These are phyloP conservation scores for Cutaneotrichosporon daszewskae DNA, from an alignment of 1,284 basidiomycete genomes.

Conservation along the genomic window DNA sequence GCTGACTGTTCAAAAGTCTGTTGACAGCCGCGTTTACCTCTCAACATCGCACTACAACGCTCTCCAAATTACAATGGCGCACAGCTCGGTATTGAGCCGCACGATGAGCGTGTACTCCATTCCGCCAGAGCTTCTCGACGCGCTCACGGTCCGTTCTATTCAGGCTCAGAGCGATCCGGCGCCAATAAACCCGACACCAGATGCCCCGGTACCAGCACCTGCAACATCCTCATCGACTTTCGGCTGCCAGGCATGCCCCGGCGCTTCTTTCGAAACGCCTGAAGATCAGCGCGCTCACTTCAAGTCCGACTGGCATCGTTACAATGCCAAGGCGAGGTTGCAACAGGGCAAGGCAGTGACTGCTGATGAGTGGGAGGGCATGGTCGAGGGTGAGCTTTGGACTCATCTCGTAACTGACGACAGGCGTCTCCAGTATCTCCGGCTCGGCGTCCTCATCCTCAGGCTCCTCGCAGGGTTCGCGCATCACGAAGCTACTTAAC, in stretches of 20 bases:
- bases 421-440: slow-evolving; percentile 80
- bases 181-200: neutral
- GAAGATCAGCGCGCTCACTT: slow-evolving; percentile 83
- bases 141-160: slow-evolving; percentile 57
- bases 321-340: slow-evolving; percentile 84
- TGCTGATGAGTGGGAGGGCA: slow-evolving; percentile 64
- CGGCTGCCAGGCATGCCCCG: slow-evolving; percentile 72
- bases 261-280: slow-evolving; percentile 63
- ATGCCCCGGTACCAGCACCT: neutral
- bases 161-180: slow-evolving; percentile 19
- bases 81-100: slow-evolving; percentile 25
- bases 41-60: no score
- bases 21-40: no score
- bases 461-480: slow-evolving; percentile 41
- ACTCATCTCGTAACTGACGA: slow-evolving; percentile 1
- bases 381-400: slow-evolving; percentile 66
- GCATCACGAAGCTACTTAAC: slow-evolving; percentile 59
- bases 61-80: no score
- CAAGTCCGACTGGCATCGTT: slow-evolving; percentile 94
- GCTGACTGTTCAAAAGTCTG: no score
- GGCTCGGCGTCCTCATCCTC: slow-evolving; percentile 73
- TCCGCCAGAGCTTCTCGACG: slow-evolving; percentile 61
- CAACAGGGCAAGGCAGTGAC: slow-evolving; percentile 55
- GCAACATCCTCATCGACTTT: slow-evolving; percentile 30
- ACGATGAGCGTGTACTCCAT: slow-evolving; percentile 55